Evolutionary conservation across 495 filamentous ascomycete species (phyloP), one percentile per base, ranked within the genome.

Genomic region (Penicillium steckii): DNA sequence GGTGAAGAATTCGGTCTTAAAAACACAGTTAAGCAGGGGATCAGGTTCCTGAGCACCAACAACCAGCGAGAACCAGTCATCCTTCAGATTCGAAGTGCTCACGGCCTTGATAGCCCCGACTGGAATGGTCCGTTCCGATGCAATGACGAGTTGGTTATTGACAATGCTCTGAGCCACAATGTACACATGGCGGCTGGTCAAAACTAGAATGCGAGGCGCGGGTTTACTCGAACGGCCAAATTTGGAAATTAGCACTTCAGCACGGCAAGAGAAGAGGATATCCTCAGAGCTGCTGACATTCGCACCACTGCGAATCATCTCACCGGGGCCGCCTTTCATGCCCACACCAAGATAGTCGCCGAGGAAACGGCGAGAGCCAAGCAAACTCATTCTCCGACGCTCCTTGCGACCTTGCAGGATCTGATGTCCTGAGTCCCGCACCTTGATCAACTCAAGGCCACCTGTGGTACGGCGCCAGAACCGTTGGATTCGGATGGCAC

Each of bases 1-100:
- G 7, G 91, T 96, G 65, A 97, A 94, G 59, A 99, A 87, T 61
- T 99, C 95, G 0, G 93, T 97, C 76, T 99, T 99, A 67, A 99
- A 85, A 24, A 96, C 73, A 64, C 95, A 99, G 68, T 84, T 94
- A 38, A 97, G 68, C 27, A 99, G 77, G 6, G 93, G 91, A 70
- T 99, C 95, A 0, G 95, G 78, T 64, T 96, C 94, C 62, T 96
- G 89, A 12, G 89, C 92, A 27, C 92, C 92, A 35, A 95, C 80
- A 3, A 93, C 87, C 43, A 99, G 68, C 1, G 92, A 89, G 64
- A 97, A 96, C 95, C 95, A 99, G 70, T 97, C 95, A 57, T 99
- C 95, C 55, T 87, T 89, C 46, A 87, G 70, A 26, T 78, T 89
- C 3, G 91, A 94, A 8, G 83, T 74, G 59, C 89, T 81, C 55